Conservation (phyloP, 228 moss, liverwort and hornwort genomes). For the Sphagnum magellanicum region DNA sequence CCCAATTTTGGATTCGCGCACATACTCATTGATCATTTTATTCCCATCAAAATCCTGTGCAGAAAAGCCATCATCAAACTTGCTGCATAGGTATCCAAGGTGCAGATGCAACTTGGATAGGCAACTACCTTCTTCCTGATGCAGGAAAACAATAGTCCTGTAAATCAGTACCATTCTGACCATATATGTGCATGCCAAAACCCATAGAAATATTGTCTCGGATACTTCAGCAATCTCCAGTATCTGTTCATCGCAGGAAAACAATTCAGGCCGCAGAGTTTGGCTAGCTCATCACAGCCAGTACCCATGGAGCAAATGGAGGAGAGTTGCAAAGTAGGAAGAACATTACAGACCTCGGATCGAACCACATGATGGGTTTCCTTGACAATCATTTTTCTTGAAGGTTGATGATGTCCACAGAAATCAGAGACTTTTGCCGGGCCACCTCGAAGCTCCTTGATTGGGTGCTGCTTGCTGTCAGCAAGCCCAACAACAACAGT, state of each 20-base stretch:
- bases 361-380: slow-evolving; percentile 63
- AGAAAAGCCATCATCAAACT: background rate
- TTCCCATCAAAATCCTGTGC: slow-evolving; percentile 76
- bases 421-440: slow-evolving; percentile 45
- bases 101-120: too few relatives aligned
- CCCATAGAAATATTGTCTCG: too few relatives aligned
- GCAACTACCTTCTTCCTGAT: too few relatives aligned
- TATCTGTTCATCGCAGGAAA: too few relatives aligned
- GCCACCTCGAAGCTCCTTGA: slow-evolving; percentile 25
- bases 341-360: slow-evolving; percentile 44
- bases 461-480: slow-evolving; percentile 2
- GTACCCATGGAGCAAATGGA: too few relatives aligned
- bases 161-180: too few relatives aligned
- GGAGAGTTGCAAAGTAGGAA: too few relatives aligned
- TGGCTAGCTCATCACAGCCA: too few relatives aligned
- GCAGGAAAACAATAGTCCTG: background rate
- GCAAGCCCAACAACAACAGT: slow-evolving; percentile 5
- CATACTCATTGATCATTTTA: slow-evolving; percentile 88
- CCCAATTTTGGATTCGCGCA: slow-evolving; percentile 75
- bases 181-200: too few relatives aligned
- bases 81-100: too few relatives aligned
- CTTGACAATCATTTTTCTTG: slow-evolving; percentile 36
- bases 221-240: too few relatives aligned
- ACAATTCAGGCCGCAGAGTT: too few relatives aligned
- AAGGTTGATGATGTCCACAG: slow-evolving; percentile 27